These are phyloP conservation scores for Bjerkandera adusta DNA, from an alignment of 1,284 basidiomycete genomes.

Conservation along the genomic window DNA sequence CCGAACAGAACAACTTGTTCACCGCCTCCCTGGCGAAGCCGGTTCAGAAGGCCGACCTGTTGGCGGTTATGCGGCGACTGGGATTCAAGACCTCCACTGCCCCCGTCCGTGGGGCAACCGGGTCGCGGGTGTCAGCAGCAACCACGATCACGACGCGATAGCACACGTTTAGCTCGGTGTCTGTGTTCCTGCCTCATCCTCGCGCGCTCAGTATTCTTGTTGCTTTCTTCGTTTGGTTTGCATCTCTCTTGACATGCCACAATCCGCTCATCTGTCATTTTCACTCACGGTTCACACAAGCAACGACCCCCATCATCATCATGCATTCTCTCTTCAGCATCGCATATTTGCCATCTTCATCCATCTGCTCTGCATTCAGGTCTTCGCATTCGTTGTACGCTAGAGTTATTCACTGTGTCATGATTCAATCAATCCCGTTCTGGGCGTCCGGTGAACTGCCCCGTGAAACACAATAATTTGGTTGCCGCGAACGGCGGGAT, in stretches of 20 bases:
- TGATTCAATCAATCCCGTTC: too few relatives aligned
- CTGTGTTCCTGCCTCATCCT: conserved; percentile 11
- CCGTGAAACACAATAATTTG: too few relatives aligned
- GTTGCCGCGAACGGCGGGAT: too few relatives aligned
- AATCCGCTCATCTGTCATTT: conserved; percentile 26
- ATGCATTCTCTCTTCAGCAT: conserved; percentile 33
- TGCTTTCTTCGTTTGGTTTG: conserved; percentile 19
- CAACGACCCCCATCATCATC: conserved; percentile 25
- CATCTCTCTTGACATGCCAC: conserved; percentile 34
- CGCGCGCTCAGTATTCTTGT: conserved; percentile 23
- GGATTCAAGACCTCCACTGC: conserved; percentile 88
- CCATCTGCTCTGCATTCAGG: conserved; percentile 16
- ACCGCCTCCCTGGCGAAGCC: conserved; percentile 87
- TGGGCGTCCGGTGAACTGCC: too few relatives aligned
- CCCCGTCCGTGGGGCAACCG: conserved; percentile 29
- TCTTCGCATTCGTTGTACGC: conserved; percentile 14
- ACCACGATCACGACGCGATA: conserved; percentile 2
- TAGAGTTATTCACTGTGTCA: conserved; percentile 15
- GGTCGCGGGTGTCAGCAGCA: neutral
- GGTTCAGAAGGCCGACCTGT: conserved; percentile 80
- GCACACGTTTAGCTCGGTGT: neutral
- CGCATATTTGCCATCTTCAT: conserved; percentile 14
- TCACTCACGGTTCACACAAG: neutral
- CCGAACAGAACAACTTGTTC: conserved; percentile 78
- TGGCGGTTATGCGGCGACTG: conserved; percentile 77